Base-by-base conservation (phyloP, 805 yeast species). In the Candida palmyrensis region DNA sequence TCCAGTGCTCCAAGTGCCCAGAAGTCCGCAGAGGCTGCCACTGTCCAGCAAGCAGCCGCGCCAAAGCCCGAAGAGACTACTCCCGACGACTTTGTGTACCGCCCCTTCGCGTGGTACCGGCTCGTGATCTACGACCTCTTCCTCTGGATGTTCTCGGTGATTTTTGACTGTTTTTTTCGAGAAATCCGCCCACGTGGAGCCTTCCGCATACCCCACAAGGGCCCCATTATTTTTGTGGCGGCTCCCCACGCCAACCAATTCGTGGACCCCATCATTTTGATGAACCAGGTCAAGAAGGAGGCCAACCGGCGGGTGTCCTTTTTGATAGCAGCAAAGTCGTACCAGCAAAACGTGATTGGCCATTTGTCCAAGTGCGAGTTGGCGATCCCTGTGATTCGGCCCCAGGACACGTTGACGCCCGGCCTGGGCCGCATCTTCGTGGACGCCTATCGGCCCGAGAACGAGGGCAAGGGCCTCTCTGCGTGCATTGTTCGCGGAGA, bases 171-270 rank as follows among this genome's bases (percentile, higher is more conserved):
- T 31, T 90, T 90, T 64, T 90, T 90, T 61, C 63, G 97, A 38
- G 96, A 89, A 51, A 87, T 90, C 41, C 71, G 86, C 33, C 78
- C 92, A 3, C 71, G 97, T 39, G 96, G 97, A 1, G 87, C 95
- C 1, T 86, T 77, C 59, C 73, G 78, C 30, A 50, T 79, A 21
- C 82, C 82, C 1, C 66, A 71, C 19, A 57, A 71, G 7, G 97
- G 96, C 0, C 90, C 97, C 0, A 80, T 88, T 6, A 82, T 90
- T 35, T 81, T 92, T 41, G 97, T 92, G 22, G 94, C 92, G 8
- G 98, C 96, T 2, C 97, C 97, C 2, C 98, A 90, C 62, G 95
- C 96, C n/a, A 86, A 86, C 51, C 95, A 86, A 59, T 89, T 89
- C 52, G 87, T 89, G 21, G 75, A 75, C 34, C 90, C 92, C 2